These are phyloP conservation scores for Stenocarpella maydis DNA, from an alignment of 2,329 filamentous ascomycete species.

Conservation along the genomic window DNA sequence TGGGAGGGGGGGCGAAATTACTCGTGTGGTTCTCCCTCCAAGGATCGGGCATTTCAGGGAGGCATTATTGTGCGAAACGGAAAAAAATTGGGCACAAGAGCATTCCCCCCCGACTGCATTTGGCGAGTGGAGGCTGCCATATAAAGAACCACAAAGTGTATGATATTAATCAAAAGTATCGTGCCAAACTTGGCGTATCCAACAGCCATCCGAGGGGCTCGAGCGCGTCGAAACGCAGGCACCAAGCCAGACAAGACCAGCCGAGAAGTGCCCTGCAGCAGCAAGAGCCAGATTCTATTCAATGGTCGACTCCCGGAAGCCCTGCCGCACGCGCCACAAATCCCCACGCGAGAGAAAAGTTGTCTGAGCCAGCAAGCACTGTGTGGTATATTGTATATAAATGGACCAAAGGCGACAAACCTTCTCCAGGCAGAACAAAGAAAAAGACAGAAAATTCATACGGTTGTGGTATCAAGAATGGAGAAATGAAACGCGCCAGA, in stretches of 20 bases:
- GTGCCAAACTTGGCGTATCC: background rate
- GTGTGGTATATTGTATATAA: constrained; percentile 6
- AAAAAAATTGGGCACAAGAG: too few species aligned
- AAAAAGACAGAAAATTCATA: constrained; percentile 34
- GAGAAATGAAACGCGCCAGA: constrained; percentile 12
- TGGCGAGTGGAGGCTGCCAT: background rate
- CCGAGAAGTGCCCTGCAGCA: background rate
- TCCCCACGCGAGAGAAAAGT: background rate
- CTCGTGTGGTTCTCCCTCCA: too few species aligned
- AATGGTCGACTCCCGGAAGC: background rate
- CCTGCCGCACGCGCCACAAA: background rate
- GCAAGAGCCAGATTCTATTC: background rate
- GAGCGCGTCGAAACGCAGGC: background rate
- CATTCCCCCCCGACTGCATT: background rate
- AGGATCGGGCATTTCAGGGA: too few species aligned
- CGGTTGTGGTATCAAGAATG: constrained; percentile 30
- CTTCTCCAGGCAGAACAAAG: background rate
- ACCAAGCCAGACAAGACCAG: background rate
- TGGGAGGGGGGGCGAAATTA: too few species aligned
- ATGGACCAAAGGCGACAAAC: too few species aligned
- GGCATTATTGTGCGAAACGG: too few species aligned
- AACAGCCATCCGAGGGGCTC: background rate
- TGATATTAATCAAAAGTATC: constrained; percentile 6
- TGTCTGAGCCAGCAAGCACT: background rate
- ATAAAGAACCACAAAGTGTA: background rate